Base-by-base conservation (phyloP, 2,329 filamentous ascomycete species). In the Verticillium dahliae region DNA sequence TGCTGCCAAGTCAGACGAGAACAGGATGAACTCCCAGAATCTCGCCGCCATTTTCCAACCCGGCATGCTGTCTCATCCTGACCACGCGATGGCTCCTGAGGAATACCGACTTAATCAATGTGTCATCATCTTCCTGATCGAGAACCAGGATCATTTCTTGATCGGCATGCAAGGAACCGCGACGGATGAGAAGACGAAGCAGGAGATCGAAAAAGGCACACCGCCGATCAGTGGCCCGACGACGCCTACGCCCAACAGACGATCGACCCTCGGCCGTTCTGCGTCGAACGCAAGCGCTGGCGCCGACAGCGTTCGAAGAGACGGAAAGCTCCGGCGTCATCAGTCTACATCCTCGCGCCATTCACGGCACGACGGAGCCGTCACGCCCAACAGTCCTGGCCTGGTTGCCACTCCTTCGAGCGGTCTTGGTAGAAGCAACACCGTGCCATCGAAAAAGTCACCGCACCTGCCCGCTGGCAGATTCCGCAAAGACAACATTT, bases 141-240 rank as follows among this genome's bases (percentile, higher is more conserved):
- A 98, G 72, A 97, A 99, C 70, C 95, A 99, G 74, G 95, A 99
- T 71, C 91, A 97, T 75, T 99, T 99, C 80, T 80, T 99, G 66
- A 96, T 99, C 66, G 95, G 95, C 61, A 99, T 99, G 95, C 91
- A 92, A 72, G 95, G 95, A 55, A 97, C 93, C n/a, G 93, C 87
- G n/a, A 91, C 93, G n/a, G 93, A 97, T 71, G 91, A 96, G 71
- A 88, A 84, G 71, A 88, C 85, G 1, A 83, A 84, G 67, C 79
- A 84, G 68, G 83, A 85, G 68, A 83, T 89, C 54, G 81, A 87
- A 66, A 88, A 93, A 70, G 91, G 90, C 61, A 89, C 89, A 3
- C 84, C 85, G 4, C 78, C 80, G 67, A 79, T 73, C 54, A 76
- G 79, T 59, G 74, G 75, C 34, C 81, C 74, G 68, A 75, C 70